Base-by-base conservation (phyloP, 768 basidiomycete genomes). In the Austroboletus eburneus region DNA sequence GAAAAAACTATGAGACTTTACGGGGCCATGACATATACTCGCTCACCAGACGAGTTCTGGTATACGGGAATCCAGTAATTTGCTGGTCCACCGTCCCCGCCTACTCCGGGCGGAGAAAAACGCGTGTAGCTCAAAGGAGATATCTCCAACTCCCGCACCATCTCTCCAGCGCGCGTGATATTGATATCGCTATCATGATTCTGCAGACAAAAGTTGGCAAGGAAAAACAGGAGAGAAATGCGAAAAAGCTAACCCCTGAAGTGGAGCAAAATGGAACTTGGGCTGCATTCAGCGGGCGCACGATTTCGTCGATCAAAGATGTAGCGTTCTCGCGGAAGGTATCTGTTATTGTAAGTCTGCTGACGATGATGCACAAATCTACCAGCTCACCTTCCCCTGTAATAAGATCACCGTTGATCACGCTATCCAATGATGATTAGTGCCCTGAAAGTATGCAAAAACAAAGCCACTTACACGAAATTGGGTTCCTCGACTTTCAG, bases 11-110 rank as follows among this genome's bases (percentile, higher is more conserved):
- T n/a, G 21, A n/a, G 21, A 35, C 8, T 7, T 10, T 14, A 3
- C 14, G 27, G n/a, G 10, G 25, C 5, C 13, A 25, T 9, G 24
- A 17, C 3, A 1, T 3, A 8, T 40, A 4, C 22, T 23, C 5
- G 43, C 48, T 22, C 17, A 74, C 76, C 75, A 22, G 56, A 49
- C 8, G 25, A 36, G 20, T 55, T 61, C 33, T 59, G 59, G 51
- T 75, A 79, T 13, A 88, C 78, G 3, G 87, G 86, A 29, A 89
- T 82, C 87, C 86, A 87, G 55, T 87, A 87, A 51, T 81, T 87
- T 24, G 80, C 83, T 2, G 79, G 77, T 8, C 85, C 85, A 22
- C 74, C 76, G 21, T 61, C 57, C 0, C 85, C 85, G 8, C 85
- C 83, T n/a, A 85, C 70, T 9, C 81, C 79, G 12, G 69, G 58